Evolutionary conservation across 805 yeast species (phyloP).

Genomic region (Kuraishia borneana): DNA sequence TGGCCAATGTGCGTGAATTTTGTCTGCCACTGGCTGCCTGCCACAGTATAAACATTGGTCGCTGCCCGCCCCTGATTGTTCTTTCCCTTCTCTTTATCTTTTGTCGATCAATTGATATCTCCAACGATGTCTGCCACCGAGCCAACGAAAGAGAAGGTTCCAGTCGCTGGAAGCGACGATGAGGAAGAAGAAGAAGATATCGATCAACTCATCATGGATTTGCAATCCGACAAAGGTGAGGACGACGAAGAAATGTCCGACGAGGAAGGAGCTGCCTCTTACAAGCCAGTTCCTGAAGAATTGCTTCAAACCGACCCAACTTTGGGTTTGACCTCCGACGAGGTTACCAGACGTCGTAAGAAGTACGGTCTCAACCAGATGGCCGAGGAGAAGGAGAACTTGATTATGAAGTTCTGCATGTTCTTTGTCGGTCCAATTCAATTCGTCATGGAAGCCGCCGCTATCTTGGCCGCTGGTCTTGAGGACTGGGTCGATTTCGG

Average conservation of each 20-base stretch:
- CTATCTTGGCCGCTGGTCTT: slow-evolving; percentile 88
- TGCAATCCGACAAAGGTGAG: slow-evolving; percentile 52
- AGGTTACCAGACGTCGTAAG: slow-evolving; percentile 76
- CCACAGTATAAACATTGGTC: too few relatives aligned
- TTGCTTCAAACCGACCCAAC: slow-evolving; percentile 73
- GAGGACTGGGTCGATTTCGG: slow-evolving; percentile 99
- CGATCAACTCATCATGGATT: slow-evolving; percentile 64
- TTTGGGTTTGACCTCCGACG: slow-evolving; percentile 67
- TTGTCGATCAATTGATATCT: too few relatives aligned
- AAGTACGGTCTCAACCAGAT: slow-evolving; percentile 84
- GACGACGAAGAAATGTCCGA: slow-evolving; percentile 41
- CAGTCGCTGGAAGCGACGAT: slow-evolving; percentile 30
- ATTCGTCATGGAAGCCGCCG: slow-evolving; percentile 97
- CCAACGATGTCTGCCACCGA: slow-evolving; percentile 11
- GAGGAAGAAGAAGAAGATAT: slow-evolving; percentile 62
- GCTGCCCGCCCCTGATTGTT: too few relatives aligned
- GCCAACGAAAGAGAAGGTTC: slow-evolving; percentile 16
- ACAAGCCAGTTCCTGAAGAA: slow-evolving; percentile 80
- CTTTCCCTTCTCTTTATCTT: too few relatives aligned
- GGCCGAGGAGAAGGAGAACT: slow-evolving; percentile 80
- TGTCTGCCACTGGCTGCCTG: too few relatives aligned
- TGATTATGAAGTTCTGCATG: slow-evolving; percentile 68
- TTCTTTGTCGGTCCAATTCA: slow-evolving; percentile 94
- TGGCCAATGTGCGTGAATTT: too few relatives aligned
- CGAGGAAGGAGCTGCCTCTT: slow-evolving; percentile 37